Conservation (phyloP, 2,329 filamentous ascomycete species). For the Furcasterigmium sp. region DNA sequence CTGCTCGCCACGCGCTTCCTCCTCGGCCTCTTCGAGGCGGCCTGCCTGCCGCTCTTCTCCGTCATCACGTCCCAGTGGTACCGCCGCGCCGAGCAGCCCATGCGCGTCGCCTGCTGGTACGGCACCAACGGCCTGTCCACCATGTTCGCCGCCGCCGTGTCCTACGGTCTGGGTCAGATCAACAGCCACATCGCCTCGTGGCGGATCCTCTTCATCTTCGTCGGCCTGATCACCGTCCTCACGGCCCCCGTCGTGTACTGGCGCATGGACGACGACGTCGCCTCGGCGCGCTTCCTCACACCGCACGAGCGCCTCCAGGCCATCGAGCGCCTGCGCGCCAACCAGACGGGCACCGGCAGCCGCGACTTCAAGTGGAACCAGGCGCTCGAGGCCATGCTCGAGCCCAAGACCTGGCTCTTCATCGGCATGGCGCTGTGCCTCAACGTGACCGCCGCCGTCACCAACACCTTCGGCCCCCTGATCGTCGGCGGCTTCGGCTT, state of each 20-base stretch:
- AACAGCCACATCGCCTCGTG: constrained; percentile 24
- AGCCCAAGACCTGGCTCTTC: constrained; percentile 54
- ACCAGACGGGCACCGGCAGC: constrained; percentile 70
- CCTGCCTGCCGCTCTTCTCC: constrained; percentile 18
- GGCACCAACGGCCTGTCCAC: constrained; percentile 16
- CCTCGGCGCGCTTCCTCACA: neutral
- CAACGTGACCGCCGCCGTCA: constrained; percentile 59
- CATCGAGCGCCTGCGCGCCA: constrained; percentile 65
- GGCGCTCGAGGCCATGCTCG: constrained; percentile 43
- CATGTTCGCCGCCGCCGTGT: constrained; percentile 50
- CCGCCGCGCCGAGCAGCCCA: constrained; percentile 21
- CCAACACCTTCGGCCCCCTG: constrained; percentile 60
- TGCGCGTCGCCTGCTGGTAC: constrained; percentile 63
- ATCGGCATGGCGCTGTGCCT: constrained; percentile 54
- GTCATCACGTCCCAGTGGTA: constrained; percentile 26
- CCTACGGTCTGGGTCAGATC: constrained; percentile 53
- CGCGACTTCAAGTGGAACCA: constrained; percentile 66
- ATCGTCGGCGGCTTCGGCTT: constrained; percentile 58
- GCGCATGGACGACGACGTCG: constrained; percentile 54
- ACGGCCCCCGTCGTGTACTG: constrained; percentile 54
- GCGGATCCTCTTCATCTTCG: constrained; percentile 54
- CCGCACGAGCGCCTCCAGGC: constrained; percentile 59
- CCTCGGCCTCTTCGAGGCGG: constrained; percentile 4
- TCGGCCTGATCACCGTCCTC: constrained; percentile 54
- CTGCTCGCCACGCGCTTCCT: constrained; percentile 15